Evolutionary conservation across 495 filamentous ascomycete species (phyloP).

Genomic region (Annulohypoxylon moriforme): DNA sequence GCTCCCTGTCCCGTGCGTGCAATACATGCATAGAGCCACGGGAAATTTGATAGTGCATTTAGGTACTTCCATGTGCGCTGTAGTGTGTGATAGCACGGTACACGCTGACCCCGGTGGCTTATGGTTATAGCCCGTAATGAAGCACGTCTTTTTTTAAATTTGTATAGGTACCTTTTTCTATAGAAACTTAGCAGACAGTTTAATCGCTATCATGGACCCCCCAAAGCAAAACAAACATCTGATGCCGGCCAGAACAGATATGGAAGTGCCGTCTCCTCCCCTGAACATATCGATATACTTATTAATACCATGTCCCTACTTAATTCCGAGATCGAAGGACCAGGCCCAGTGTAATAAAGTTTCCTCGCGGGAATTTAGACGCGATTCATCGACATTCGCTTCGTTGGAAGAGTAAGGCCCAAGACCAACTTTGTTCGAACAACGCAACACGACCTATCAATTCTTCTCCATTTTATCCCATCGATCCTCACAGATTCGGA

Average conservation of each 20-base stretch:
- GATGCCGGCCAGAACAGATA: slow-evolving; percentile 20
- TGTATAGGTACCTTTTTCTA: neutral
- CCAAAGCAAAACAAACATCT: slow-evolving; percentile 7
- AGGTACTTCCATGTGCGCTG: neutral
- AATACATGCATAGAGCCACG: slow-evolving; percentile 13
- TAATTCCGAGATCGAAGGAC: slow-evolving; percentile 17
- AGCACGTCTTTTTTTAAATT: neutral
- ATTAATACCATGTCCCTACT: slow-evolving; percentile 22
- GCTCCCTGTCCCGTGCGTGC: slow-evolving; percentile 1
- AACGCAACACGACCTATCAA: neutral
- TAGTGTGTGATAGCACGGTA: neutral
- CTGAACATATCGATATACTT: neutral
- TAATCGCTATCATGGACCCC: slow-evolving; percentile 6
- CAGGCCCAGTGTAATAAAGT: slow-evolving; percentile 25
- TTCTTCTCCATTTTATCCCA: neutral
- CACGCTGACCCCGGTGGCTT: neutral
- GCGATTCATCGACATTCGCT: slow-evolving; percentile 1
- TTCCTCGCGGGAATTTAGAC: neutral
- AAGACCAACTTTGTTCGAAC: neutral
- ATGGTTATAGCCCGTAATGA: neutral
- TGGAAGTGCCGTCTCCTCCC: neutral
- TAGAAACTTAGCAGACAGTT: neutral
- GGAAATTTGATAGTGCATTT: too few relatives aligned
- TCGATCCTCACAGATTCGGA: neutral
- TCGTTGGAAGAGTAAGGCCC: neutral